Evolutionary conservation across 495 filamentous ascomycete genomes (phyloP).

Genomic region (Talaromyces ruber): DNA sequence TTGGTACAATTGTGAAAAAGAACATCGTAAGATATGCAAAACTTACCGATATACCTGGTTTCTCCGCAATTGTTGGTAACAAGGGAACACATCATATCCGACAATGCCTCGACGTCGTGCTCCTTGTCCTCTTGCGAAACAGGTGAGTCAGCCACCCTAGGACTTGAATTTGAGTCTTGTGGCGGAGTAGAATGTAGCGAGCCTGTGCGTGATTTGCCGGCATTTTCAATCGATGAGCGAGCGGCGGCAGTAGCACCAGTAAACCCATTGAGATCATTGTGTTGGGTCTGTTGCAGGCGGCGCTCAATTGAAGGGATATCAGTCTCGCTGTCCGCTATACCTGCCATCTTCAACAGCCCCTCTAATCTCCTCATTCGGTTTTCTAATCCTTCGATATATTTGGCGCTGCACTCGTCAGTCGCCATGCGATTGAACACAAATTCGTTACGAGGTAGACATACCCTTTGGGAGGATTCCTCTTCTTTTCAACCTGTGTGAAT

Average conservation of each 20-base stretch:
- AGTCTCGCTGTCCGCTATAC: conserved; percentile 77
- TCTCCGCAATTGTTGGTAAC: conserved; percentile 97
- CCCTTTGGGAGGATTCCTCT: conserved; percentile 96
- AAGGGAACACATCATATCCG: conserved; percentile 98
- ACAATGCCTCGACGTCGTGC: conserved; percentile 77
- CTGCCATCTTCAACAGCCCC: conserved; percentile 75
- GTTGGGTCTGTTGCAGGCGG: conserved; percentile 58
- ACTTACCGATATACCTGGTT: conserved; percentile 86
- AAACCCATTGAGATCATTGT: conserved; percentile 21
- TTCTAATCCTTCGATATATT: conserved; percentile 96
- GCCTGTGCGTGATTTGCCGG: conserved; percentile 6
- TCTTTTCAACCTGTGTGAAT: conserved; percentile 98
- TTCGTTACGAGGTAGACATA: conserved; percentile 28
- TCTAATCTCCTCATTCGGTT: conserved; percentile 94
- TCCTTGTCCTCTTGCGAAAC: conserved; percentile 47
- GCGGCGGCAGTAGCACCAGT: conserved; percentile 12
- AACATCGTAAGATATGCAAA: conserved; percentile 9
- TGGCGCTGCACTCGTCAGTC: conserved; percentile 52
- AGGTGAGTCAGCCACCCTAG: conserved; percentile 53
- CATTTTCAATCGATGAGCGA: conserved; percentile 13
- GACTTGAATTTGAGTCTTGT: conserved; percentile 46
- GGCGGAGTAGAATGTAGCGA: conserved; percentile 39
- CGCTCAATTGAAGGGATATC: conserved; percentile 85
- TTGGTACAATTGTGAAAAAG: conserved; percentile 3
- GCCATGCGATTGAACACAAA: neutral